phyloP scores from a whole-genome alignment of 2,329 filamentous ascomycete genomes.

The Aspergillus sp. region DNA sequence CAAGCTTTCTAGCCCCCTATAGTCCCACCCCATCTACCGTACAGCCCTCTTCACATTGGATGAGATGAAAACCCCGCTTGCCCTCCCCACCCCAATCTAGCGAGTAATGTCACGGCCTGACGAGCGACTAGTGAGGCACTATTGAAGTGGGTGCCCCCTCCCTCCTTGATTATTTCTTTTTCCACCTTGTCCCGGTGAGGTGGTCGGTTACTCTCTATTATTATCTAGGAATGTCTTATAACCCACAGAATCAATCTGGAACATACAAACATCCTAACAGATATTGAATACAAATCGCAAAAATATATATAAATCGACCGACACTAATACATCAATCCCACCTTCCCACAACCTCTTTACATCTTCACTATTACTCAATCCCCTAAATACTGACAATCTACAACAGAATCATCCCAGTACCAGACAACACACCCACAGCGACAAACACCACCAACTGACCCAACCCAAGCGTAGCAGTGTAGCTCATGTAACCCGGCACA shows the following conservation, averaged over 20 bases:
- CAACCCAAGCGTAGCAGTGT: slow-evolving; percentile 35
- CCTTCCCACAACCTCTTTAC: neutral
- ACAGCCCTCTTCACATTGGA: no score
- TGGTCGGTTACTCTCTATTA: neutral
- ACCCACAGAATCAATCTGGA: neutral
- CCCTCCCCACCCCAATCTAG: no score
- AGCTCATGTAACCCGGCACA: slow-evolving; percentile 22
- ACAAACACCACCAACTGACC: slow-evolving; percentile 43
- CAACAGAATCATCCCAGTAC: slow-evolving; percentile 47
- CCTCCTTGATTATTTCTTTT: neutral
- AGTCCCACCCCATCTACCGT: no score
- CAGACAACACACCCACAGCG: slow-evolving; percentile 40
- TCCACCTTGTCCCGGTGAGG: no score
- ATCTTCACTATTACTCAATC: neutral
- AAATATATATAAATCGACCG: neutral
- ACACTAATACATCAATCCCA: neutral
- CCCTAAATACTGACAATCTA: slow-evolving; percentile 25
- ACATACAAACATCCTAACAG: no score
- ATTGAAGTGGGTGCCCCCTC: neutral
- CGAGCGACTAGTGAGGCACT: neutral
- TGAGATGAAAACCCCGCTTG: no score
- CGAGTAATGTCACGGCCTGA: no score
- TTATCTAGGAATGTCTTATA: neutral
- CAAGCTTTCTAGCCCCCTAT: no score
- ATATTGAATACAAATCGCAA: neutral